Conservation (phyloP, 106 monocot genomes). For the Cymbidium sinense region DNA sequence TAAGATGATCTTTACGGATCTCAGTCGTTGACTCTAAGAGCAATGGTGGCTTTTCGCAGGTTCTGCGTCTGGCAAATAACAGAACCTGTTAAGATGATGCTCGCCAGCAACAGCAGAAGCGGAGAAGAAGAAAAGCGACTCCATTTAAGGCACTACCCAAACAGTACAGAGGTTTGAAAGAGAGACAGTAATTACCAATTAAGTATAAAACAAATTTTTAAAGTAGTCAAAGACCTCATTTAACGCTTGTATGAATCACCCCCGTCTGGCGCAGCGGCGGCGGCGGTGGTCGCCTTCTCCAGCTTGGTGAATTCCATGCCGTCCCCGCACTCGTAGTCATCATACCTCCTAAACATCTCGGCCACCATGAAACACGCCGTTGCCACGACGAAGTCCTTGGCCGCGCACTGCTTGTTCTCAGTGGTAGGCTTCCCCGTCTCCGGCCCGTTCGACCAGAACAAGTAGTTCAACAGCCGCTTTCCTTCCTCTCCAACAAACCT, state of each 20-base stretch:
- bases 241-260: neutral
- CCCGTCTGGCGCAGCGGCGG: neutral
- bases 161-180: too few relatives aligned
- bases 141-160: too few relatives aligned
- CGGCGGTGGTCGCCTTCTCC: neutral
- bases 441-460: conserved; percentile 88
- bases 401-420: conserved; percentile 93
- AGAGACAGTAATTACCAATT: too few relatives aligned
- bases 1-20: too few relatives aligned
- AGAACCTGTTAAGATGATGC: too few relatives aligned
- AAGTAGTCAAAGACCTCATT: too few relatives aligned
- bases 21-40: too few relatives aligned
- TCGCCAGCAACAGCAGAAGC: too few relatives aligned
- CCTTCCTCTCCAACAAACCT: conserved; percentile 72
- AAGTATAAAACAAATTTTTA: too few relatives aligned
- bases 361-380: conserved; percentile 60
- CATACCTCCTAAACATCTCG: conserved; percentile 43
- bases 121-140: too few relatives aligned
- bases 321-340: conserved; percentile 42
- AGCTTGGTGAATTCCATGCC: neutral
- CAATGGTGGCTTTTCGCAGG: too few relatives aligned
- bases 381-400: conserved; percentile 79
- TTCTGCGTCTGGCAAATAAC: too few relatives aligned
- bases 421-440: conserved; percentile 64
- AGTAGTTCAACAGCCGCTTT: conserved; percentile 40